Base-by-base conservation (phyloP, 2,329 filamentous ascomycete genomes). In the Plectosphaerella plurivora region DNA sequence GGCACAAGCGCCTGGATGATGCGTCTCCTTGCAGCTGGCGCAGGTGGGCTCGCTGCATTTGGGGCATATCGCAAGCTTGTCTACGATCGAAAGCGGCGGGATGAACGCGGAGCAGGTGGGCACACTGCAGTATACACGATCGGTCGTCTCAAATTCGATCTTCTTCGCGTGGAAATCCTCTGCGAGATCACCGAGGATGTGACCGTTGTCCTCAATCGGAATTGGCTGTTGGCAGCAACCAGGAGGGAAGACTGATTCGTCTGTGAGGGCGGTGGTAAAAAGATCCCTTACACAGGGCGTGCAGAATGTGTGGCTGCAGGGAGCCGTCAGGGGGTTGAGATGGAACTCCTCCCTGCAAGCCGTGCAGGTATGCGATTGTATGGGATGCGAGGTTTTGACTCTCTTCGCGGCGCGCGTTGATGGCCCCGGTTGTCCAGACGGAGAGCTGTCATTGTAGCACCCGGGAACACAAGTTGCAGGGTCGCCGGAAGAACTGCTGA, bases 191-290 rank as follows among this genome's bases (percentile, higher is more conserved):
- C 66, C 58, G 0, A 84, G 64, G 46, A 76, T 68, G 2, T 58
- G 39, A 0, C 60, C 61, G 28, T 68, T 68, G 0, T 55, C 48
- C 1, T 63, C 60, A 1, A 77, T 47, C 0, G 70, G 61, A 5
- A 84, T 76, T 0, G 61, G 52, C 25, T 73, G 57, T 0, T 59
- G 53, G 58, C 81, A 84, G 63, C 81, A 85, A 2, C 70, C 68
- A 0, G 81, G 79, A 0, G 81, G 82, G 52, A 82, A 85, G 0
- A 79, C 59, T 0, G 72, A 67, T 51, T 84, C 77, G 54, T 83
- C 76, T 0, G 53, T 64, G 22, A 78, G 67, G 0, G 76, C 68
- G 0, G 60, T 51, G 1, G 54, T 16, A 59, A 84, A 78, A 0
- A 83, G 69, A 0, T 55, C 51, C 2, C 58, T 57, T 0, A 84